Evolutionary conservation across 2,329 filamentous ascomycete species (phyloP).

Genomic region (Paecilomyces fulvus): DNA sequence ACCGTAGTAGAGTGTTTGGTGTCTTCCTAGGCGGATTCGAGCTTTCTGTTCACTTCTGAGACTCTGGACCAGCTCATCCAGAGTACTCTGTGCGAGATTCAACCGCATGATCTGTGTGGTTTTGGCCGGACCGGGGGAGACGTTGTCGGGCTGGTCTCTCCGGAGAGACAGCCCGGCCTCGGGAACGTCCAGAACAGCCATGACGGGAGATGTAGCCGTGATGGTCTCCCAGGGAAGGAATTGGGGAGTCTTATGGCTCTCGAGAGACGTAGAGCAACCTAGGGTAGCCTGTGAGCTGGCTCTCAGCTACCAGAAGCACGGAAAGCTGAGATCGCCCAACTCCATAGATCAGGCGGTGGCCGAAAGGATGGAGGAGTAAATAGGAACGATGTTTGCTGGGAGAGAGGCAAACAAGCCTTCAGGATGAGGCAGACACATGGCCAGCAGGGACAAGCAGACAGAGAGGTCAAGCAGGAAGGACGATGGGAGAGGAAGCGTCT

Average conservation of each 20-base stretch:
- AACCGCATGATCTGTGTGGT: conserved; percentile 39
- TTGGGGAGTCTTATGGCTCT: conserved; percentile 9
- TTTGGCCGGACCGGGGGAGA: conserved; percentile 19
- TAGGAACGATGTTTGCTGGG: neutral
- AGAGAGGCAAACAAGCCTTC: neutral
- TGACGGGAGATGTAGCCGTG: conserved; percentile 11
- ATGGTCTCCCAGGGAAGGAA: conserved; percentile 4
- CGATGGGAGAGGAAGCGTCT: neutral
- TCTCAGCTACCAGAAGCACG: conserved; percentile 30
- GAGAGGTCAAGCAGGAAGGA: neutral
- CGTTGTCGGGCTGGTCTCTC: conserved; percentile 19
- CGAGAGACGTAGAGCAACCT: neutral
- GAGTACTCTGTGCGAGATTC: conserved; percentile 35
- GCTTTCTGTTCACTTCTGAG: conserved; percentile 36
- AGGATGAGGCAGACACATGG: neutral
- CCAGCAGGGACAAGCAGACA: neutral
- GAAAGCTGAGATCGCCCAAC: conserved; percentile 18
- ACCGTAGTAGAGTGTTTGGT: conserved; percentile 49
- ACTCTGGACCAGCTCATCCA: conserved; percentile 38
- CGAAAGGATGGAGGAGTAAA: neutral
- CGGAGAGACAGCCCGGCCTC: conserved; percentile 33
- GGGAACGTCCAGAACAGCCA: conserved; percentile 30
- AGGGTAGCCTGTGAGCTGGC: conserved; percentile 18
- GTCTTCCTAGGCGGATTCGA: conserved; percentile 40
- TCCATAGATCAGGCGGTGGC: conserved; percentile 22